phyloP scores from a whole-genome alignment of 306 rosid species.

The Abrus pulchellus region DNA sequence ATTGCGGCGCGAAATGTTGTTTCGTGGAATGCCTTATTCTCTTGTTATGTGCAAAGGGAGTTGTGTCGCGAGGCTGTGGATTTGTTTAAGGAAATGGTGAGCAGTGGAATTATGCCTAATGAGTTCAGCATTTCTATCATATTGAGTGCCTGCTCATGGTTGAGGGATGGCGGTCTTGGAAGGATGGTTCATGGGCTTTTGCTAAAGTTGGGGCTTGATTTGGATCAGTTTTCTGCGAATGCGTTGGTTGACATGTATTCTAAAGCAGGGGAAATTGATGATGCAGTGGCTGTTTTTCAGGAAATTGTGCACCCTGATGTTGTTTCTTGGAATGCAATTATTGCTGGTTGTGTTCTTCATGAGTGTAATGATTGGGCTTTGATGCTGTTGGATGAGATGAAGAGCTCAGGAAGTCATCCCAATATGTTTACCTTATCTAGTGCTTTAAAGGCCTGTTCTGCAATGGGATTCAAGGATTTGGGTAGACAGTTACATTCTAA shows the following conservation, averaged over 20 bases:
- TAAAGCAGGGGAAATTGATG: slow-evolving; percentile 64
- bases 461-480: slow-evolving; percentile 61
- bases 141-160: slow-evolving; percentile 75
- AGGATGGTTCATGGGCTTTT: slow-evolving; percentile 66
- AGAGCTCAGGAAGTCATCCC: slow-evolving; percentile 58
- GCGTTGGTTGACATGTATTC: slow-evolving; percentile 93
- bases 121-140: slow-evolving; percentile 83
- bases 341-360: slow-evolving; percentile 89
- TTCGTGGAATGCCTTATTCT: slow-evolving; percentile 84
- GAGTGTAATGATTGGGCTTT: slow-evolving; percentile 67
- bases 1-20: slow-evolving; percentile 67
- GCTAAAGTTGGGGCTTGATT: slow-evolving; percentile 74
- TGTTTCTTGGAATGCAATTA: slow-evolving; percentile 91
- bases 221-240: slow-evolving; percentile 76
- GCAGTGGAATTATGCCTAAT: slow-evolving; percentile 71
- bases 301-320: slow-evolving; percentile 73
- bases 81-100: slow-evolving; percentile 76
- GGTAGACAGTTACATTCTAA: slow-evolving; percentile 81
- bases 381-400: slow-evolving; percentile 60
- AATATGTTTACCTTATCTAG: slow-evolving; percentile 86
- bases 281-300: slow-evolving; percentile 66
- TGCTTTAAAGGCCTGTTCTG: slow-evolving; percentile 83
- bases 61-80: slow-evolving; percentile 60
- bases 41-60: slow-evolving; percentile 75
- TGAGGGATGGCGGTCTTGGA: slow-evolving; percentile 62